Percentiles rank a stretch among this genome's conserved stretches.
Conservation (phyloP, 179 eudicot species). For the Silene noctiflora region DNA sequence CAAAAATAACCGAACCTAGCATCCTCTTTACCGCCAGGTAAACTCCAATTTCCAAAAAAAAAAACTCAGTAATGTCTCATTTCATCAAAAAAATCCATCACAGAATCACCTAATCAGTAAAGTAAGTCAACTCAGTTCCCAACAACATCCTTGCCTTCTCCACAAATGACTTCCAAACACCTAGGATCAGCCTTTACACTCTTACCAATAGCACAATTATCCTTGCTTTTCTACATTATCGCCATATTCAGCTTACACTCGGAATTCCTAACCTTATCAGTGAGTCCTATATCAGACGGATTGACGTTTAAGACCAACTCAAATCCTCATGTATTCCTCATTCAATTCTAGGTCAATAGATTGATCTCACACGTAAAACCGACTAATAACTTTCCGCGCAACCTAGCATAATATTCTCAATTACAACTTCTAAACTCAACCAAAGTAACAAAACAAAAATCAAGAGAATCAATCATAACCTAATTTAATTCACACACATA, state of each 20-base stretch:
- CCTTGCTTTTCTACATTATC: background rate
- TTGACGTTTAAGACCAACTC: no score
- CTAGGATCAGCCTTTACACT: background rate
- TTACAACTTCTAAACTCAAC: background rate
- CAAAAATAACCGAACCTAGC: background rate
- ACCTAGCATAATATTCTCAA: background rate
- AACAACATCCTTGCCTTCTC: background rate
- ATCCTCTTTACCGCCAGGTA: background rate
- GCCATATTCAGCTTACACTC: background rate
- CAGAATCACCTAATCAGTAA: background rate
- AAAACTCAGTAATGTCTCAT: background rate
- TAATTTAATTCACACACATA: background rate
- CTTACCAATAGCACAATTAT: background rate
- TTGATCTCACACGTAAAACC: background rate
- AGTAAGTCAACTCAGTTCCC: background rate
- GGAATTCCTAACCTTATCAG: background rate
- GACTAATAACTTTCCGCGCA: background rate
- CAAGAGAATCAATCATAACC: background rate
- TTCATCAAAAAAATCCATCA: background rate
- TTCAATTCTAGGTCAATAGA: background rate
- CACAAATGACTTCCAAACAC: background rate
- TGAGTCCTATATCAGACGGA: background rate
- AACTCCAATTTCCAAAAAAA: background rate
- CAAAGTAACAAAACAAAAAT: background rate
- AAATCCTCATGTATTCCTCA: background rate